Conservation (phyloP, 306 rosid genomes). For the Crotalaria pallida region DNA sequence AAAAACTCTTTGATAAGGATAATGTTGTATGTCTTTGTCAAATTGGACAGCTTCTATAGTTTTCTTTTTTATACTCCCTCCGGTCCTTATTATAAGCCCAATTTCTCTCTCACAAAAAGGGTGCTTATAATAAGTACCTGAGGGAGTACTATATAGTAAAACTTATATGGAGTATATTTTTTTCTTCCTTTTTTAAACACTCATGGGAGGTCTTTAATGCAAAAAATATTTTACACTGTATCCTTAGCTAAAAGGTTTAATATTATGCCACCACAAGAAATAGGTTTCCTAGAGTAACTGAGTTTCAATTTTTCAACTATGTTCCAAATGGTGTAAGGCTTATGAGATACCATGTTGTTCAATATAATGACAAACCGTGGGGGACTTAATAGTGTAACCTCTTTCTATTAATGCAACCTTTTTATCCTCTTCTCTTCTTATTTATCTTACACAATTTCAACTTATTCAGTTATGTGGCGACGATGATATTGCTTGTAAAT, state of each 20-base stretch:
- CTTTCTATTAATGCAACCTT: neutral
- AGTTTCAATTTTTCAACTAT: neutral
- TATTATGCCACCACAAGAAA: neutral
- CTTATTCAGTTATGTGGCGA: conserved; percentile 5
- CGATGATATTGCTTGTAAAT: neutral
- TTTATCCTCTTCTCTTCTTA: neutral
- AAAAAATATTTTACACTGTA: neutral
- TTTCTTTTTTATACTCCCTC: too few relatives aligned
- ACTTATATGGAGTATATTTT: too few relatives aligned
- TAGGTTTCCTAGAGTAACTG: neutral
- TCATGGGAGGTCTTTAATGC: neutral
- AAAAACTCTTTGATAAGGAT: neutral
- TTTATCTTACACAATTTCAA: neutral
- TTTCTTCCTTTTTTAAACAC: neutral
- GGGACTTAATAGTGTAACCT: neutral
- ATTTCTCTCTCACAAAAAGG: too few relatives aligned
- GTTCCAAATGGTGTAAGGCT: neutral
- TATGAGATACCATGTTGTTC: neutral
- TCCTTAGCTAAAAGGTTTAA: neutral
- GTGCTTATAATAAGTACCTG: too few relatives aligned
- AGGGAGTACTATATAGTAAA: too few relatives aligned
- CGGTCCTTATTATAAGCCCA: too few relatives aligned
- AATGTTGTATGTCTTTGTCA: neutral
- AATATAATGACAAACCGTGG: neutral
- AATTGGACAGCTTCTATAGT: neutral